These are phyloP conservation scores for Pestalotiopsis sp. DNA, from an alignment of 2,329 filamentous ascomycete genomes.

Conservation along the genomic window DNA sequence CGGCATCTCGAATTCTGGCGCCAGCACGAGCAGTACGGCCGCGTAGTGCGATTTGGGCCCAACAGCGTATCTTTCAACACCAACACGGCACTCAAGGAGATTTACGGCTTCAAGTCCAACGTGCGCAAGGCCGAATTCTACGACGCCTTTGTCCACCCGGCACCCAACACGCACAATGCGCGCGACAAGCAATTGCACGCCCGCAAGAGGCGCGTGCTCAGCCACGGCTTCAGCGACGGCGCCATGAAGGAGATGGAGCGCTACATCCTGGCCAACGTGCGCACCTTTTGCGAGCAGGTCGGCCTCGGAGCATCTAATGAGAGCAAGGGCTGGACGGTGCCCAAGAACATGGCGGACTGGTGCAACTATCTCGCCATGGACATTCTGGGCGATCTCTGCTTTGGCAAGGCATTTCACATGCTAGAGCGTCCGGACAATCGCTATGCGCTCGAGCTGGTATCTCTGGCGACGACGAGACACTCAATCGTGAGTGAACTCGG, in stretches of 20 bases:
- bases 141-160: constrained; percentile 69
- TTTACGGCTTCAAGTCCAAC: constrained; percentile 64
- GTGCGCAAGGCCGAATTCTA: constrained; percentile 72
- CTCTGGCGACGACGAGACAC: constrained; percentile 67
- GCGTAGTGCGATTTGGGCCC: constrained; percentile 75
- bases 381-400: constrained; percentile 61
- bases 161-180: constrained; percentile 71
- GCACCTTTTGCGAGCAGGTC: constrained; percentile 64
- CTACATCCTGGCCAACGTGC: constrained; percentile 64
- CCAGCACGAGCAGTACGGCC: constrained; percentile 70
- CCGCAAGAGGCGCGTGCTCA: constrained; percentile 69
- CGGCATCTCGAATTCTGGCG: constrained; percentile 72
- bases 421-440: constrained; percentile 60
- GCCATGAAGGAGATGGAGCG: constrained; percentile 69
- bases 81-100: constrained; percentile 63
- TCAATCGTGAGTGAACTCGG: constrained; percentile 55
- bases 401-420: constrained; percentile 64
- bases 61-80: constrained; percentile 79
- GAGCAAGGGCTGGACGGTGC: constrained; percentile 55
- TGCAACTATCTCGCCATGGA: constrained; percentile 64
- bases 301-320: constrained; percentile 41
- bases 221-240: constrained; percentile 69
- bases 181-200: constrained; percentile 70
- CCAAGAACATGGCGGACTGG: constrained; percentile 64
- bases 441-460: constrained; percentile 67